These are phyloP conservation scores for Fusarium dlaminii DNA, from an alignment of 2,329 filamentous ascomycete genomes.

Conservation along the genomic window DNA sequence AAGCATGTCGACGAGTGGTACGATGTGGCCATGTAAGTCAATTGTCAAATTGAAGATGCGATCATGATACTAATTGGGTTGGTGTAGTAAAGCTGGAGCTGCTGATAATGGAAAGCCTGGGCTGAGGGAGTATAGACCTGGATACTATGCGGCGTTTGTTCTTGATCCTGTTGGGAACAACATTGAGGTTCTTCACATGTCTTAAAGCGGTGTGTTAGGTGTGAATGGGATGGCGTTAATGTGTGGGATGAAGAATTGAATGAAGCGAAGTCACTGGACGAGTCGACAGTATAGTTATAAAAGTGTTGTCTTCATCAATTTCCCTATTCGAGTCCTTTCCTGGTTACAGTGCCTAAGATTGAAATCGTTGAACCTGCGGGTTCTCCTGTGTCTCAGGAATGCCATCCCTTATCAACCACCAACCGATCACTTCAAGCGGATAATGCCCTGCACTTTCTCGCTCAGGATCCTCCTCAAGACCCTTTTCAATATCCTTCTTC, in stretches of 20 bases:
- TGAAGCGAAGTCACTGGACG: neutral
- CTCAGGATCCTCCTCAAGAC: neutral
- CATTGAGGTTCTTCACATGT: constrained; percentile 55
- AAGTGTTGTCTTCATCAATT: neutral
- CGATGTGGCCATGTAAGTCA: constrained; percentile 38
- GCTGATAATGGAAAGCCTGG: constrained; percentile 61
- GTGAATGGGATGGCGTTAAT: neutral
- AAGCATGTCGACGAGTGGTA: constrained; percentile 40
- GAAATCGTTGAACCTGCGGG: neutral
- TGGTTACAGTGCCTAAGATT: neutral
- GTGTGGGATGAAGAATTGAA: neutral
- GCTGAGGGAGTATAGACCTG: constrained; percentile 53
- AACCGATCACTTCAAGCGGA: neutral
- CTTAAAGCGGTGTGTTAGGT: neutral
- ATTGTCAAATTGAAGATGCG: accelerated
- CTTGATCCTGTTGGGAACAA: constrained; percentile 63
- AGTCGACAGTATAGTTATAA: neutral
- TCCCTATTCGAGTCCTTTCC: neutral
- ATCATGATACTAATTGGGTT: neutral
- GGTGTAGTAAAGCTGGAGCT: constrained; percentile 53
- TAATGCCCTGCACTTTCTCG: neutral
- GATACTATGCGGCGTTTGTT: constrained; percentile 63
- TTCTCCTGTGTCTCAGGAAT: constrained; percentile 10
- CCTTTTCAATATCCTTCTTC: constrained; percentile 27
- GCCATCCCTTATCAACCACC: constrained; percentile 7